Evolutionary conservation across 306 rosid species (phyloP), one percentile per base, ranked within the genome.

Genomic region (Astragalus glycyphyllos): DNA sequence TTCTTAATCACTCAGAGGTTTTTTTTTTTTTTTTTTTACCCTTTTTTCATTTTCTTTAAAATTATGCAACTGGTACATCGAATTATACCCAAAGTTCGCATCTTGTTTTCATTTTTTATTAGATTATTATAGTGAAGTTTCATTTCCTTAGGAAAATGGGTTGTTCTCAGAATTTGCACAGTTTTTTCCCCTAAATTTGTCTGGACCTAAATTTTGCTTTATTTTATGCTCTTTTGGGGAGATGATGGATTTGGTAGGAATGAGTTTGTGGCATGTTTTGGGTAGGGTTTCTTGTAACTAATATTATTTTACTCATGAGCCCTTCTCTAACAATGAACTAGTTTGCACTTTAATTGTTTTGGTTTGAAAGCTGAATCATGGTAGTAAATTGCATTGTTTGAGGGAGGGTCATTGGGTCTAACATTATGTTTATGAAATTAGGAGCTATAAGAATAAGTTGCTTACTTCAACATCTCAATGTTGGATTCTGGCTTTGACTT

Each of bases 1-100:
- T 87, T 79, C 80, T 77, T 94, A 46, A 84, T 90, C 69, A 88
- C 92, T 62, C 98, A 94, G 79, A 94, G 98, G 98, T 84, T 67
- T 9, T 49, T n/a, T 13, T 8, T 23, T 2, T 32, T 17, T 9
- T 49, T n/a, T 13, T 8, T 23, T 2, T 32, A 13, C 17, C n/a
- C 9, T 9, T 49, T 5, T 38, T 20, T 23, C 11, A 4, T 4
- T 37, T 31, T 23, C 6, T 6, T 12, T 34, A 9, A 45, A 34
- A 48, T 48, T n/a, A 7, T 31, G 23, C 49, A 67, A 32, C 48
- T 71, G 70, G 74, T 56, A 54, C 56, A 46, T 40, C 38, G 4
- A 74, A 59, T 58, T 67, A 26, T 23, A 58, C 69, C 58, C 37
- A 31, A 70, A 75, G 68, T 68, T 75, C 15, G 6, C 54, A 13